Evolutionary conservation across 2,329 filamentous ascomycete species (phyloP).

Genomic region (Sphaerostilbella broomeana): DNA sequence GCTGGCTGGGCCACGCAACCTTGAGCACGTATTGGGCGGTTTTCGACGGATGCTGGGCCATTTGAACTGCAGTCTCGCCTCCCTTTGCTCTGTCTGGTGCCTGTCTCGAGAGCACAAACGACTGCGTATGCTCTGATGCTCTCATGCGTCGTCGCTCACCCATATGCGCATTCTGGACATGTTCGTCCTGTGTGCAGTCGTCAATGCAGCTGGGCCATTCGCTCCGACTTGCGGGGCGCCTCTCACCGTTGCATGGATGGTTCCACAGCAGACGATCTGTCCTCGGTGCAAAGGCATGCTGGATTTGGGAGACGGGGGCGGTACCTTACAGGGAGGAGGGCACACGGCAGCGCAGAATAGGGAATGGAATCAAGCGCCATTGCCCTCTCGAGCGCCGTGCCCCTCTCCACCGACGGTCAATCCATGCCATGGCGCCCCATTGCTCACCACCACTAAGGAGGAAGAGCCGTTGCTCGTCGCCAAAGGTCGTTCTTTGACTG

Average conservation of each 20-base stretch:
- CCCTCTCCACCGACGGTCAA: background rate
- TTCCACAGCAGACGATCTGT: slow-evolving; percentile 14
- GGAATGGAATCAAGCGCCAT: background rate
- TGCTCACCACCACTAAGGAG: background rate
- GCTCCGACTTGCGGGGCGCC: slow-evolving; percentile 9
- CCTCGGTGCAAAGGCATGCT: slow-evolving; percentile 6
- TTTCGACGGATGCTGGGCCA: no score
- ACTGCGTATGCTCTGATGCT: slow-evolving; percentile 1
- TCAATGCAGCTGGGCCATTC: background rate
- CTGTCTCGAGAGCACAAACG: no score
- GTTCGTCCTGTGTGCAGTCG: background rate
- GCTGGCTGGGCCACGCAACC: no score
- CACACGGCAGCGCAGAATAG: background rate
- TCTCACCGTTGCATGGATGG: slow-evolving; percentile 11
- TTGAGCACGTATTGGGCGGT: no score
- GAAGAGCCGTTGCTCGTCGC: no score
- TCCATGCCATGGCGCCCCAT: no score
- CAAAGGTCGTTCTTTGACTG: background rate
- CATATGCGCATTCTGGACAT: background rate
- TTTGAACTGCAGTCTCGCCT: no score
- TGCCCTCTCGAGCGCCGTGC: background rate
- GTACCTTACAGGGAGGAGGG: slow-evolving; percentile 13
- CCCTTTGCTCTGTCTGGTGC: no score
- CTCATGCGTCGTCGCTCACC: background rate
- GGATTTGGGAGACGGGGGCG: slow-evolving; percentile 3